Base-by-base conservation (phyloP, 176 grass and related monocot genomes). In the Saccharum spontaneum region DNA sequence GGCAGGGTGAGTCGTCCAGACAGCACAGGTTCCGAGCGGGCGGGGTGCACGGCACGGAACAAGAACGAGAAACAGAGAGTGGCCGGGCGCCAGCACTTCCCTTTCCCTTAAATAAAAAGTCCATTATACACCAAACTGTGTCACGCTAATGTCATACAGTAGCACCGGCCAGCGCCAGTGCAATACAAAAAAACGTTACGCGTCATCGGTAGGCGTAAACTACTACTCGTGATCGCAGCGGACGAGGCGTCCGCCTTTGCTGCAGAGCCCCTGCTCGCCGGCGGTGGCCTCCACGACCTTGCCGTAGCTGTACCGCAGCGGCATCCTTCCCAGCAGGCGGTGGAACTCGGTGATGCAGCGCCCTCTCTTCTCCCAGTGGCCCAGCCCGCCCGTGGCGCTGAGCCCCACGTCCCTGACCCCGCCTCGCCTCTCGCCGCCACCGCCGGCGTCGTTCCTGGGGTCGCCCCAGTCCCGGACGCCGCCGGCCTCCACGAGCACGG, bases 331-430 rank as follows among this genome's bases (percentile, higher is more conserved):
- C 8, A 98, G 83, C 85, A 98, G 28, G 57, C 90, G 88, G 87
- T 98, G 96, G 64, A 98, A 98, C 87, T 92, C 83, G 2, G 87
- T 92, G 78, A 98, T 95, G 90, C 96, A 98, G 7, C 89, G 78
- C 20, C 97, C 97, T 66, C 91, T 75, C 88, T 87, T 95, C 88
- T 83, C 92, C 97, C 88, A 93, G 75, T 98, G 97, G 14, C 49
- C 71, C 23, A 16, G 52, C 40, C 88, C 89, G 3, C 89, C 81
- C 8, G 59, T 84, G 18, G 86, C 88, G 86, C 97, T 95, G 69
- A 98, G 73, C 8, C 91, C 88, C 5, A 76, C 87, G 54, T 82
- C 57, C 77, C 75, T 93, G 75, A 61, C 74, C 59, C 17, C 80
- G 15, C 24, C 76, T 1, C 46, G 60, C 3, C 34, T 37, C 62